Base-by-base conservation (phyloP, 208 protist species). In the Vickermania spadyakhi region DNA sequence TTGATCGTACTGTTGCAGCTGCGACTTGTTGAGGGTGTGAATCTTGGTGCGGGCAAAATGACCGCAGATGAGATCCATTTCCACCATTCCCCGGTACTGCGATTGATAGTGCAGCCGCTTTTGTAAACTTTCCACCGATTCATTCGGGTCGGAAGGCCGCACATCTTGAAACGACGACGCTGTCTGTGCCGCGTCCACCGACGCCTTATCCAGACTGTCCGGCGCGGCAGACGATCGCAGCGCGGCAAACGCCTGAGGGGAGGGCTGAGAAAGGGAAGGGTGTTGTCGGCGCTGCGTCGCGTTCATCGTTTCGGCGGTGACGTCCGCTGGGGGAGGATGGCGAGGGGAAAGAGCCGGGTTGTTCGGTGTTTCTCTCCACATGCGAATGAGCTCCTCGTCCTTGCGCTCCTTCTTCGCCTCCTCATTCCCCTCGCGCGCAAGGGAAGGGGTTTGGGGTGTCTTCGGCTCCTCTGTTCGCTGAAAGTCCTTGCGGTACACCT, bases 41-140 rank as follows among this genome's bases (percentile, higher is more conserved):
- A 91, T 59, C 61, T 81, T 75, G 28, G 67, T 71, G 1, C 79
- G 81, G 13, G 84, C 84, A 56, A 91, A 94, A 58, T 81, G 71
- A 13, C 87, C 87, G 28, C 89, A 81, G 62, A 94, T 84, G 59
- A 94, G 79, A 53, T 94, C 87, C 87, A 94, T 94, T 75, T 94
- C 87, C 41, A 83, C 79, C 87, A 94, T 94, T 0, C 87, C 87
- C 2, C 87, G 84, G 60, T 94, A 94, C 13, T 66, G 69, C 0
- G 87, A 94, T 60, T 94, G 87, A 55, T 86, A 94, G 2, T 84
- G 64, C 2, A 94, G 72, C 0, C 87, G 87, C 1, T 81, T 79
- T 5, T 84, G 84, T 74, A 86, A 86, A 53, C 68, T 60, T 42
- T 86, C 87, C 1, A 75, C 59, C 4, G 63, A 57, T 56, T 94